Percentiles rank a stretch among this genome's conserved stretches.
These are phyloP conservation scores for Metschnikowia lunata DNA, from an alignment of 805 yeast species.

Conservation along the genomic window DNA sequence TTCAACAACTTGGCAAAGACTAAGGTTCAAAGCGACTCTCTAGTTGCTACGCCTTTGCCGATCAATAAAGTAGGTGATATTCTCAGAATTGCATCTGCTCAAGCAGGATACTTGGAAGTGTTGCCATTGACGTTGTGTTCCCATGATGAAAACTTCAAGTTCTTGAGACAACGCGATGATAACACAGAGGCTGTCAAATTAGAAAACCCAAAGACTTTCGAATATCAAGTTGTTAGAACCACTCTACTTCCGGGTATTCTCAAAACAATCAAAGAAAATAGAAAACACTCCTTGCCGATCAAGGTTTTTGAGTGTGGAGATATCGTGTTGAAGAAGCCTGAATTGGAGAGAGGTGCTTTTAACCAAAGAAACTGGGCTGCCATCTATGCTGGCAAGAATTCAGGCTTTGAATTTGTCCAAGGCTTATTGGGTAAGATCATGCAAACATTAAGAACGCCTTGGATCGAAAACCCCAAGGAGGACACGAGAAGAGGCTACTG, in stretches of 20 bases:
- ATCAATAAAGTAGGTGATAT: conserved; percentile 89
- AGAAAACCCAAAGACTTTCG: conserved; percentile 94
- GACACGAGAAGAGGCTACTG: conserved; percentile 71
- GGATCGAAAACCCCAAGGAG: conserved; percentile 58
- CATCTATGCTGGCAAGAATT: conserved; percentile 86
- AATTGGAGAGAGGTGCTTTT: conserved; percentile 80
- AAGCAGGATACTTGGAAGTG: conserved; percentile 94
- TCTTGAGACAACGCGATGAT: conserved; percentile 70
- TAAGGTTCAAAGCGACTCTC: conserved; percentile 70
- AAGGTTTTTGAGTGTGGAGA: conserved; percentile 95
- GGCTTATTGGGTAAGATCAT: conserved; percentile 91
- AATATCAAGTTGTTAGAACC: conserved; percentile 97
- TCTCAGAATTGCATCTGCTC: conserved; percentile 83
- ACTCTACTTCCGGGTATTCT: conserved; percentile 89
- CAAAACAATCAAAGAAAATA: conserved; percentile 92
- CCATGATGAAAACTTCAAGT: conserved; percentile 93
- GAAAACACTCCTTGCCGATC: conserved; percentile 92
- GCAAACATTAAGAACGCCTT: conserved; percentile 90
- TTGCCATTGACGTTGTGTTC: conserved; percentile 94
- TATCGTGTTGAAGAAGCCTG: conserved; percentile 77
- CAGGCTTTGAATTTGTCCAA: conserved; percentile 92
- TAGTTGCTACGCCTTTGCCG: conserved; percentile 84
- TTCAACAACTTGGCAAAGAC: conserved; percentile 82
- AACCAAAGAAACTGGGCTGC: conserved; percentile 97
- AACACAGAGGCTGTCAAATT: conserved; percentile 77